Base-by-base conservation (phyloP, 2,329 filamentous ascomycete species). In the Hymenoscyphus fructigenus region DNA sequence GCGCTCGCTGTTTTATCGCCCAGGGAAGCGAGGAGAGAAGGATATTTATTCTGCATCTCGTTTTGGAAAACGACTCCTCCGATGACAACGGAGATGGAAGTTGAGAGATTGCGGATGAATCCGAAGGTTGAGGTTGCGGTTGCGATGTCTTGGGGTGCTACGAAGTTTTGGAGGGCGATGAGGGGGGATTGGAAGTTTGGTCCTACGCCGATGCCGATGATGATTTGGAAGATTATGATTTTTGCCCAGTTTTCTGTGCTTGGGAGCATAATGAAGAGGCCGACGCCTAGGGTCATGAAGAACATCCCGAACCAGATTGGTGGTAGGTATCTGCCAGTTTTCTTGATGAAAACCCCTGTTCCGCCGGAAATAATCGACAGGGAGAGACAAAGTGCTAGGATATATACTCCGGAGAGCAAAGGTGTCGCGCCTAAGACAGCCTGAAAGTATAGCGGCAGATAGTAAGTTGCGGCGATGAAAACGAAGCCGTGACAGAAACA, bases 341-440 rank as follows among this genome's bases (percentile, higher is more conserved):
- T 83, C 70, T 83, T 82, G 69, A 87, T 87, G 64, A 81, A 78
- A 12, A 87, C 69, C 29, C 87, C 87, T 0, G 83, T 83, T 12
- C 74, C 73, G 5, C 84, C 83, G 0, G 89, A 91, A 38, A 83
- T 74, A 67, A 91, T 69, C 0, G 90, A 91, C 2, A 92, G 79
- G 3, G 87, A 82, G 28, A 93, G 74, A 7, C 90, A 89, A 66
- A 85, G 85, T 0, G 91, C 88, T 17, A 94, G 81, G 23, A 92
- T 77, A 74, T 92, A 92, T 60, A 93, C 88, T 58, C 91, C 91
- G 0, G 88, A 91, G 28, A 91, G 79, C 38, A 94, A 84, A 0
- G 91, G 89, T 0, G 68, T 68, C 3, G 67, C 69, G 2, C 66
- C 66, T 0, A 70, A 53, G 14, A 72, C 69, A 10, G 68, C 87